Conservation (phyloP, 2,329 filamentous ascomycete species). For the Botrytis fragariae region DNA sequence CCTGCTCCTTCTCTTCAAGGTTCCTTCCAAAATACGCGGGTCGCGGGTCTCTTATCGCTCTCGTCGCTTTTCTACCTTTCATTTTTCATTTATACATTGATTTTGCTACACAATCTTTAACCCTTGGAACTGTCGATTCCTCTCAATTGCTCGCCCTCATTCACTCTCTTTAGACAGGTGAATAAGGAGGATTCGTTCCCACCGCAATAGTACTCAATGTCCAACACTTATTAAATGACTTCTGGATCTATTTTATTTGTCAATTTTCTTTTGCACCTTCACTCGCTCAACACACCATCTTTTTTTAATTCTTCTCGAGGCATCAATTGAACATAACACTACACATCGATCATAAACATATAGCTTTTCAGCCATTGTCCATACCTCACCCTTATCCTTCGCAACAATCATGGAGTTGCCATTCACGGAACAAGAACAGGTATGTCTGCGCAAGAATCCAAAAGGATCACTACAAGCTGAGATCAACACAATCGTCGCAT, state of each 20-base stretch:
- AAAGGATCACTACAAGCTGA: not conserved
- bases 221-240: slow-evolving; percentile 33
- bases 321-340: not conserved
- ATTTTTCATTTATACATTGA: not conserved
- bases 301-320: not conserved
- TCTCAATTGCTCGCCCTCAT: not conserved
- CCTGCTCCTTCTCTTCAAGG: not conserved
- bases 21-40: slow-evolving; percentile 16
- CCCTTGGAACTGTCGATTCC: not conserved
- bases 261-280: slow-evolving; percentile 23
- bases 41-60: not conserved
- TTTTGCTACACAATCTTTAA: slow-evolving; percentile 16
- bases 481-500: slow-evolving; percentile 24
- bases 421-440: slow-evolving; percentile 37
- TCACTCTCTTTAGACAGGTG: not conserved
- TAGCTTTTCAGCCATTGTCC: not conserved
- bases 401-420: slow-evolving; percentile 30
- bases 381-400: not conserved
- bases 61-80: slow-evolving; percentile 12
- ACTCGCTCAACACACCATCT: slow-evolving; percentile 16
- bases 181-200: slow-evolving; percentile 1
- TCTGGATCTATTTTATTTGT: slow-evolving; percentile 21
- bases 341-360: not conserved
- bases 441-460: slow-evolving; percentile 27
- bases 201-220: not conserved